phyloP scores from a whole-genome alignment of 176 grass and related monocot species.

The Oryza longistaminata region DNA sequence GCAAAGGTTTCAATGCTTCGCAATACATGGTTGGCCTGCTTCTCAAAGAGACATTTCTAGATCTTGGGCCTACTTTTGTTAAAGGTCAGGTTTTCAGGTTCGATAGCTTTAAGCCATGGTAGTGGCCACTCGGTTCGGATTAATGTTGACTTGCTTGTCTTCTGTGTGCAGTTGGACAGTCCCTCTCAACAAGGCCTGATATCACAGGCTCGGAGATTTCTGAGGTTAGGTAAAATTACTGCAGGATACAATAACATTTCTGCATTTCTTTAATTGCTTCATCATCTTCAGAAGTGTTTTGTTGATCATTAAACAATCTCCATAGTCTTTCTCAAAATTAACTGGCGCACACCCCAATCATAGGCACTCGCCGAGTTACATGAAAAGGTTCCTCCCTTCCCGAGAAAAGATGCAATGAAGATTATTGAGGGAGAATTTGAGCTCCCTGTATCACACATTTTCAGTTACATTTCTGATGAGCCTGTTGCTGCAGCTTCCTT shows the following conservation, averaged over 20 bases:
- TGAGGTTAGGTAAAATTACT: constrained; percentile 76
- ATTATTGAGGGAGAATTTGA: constrained; percentile 79
- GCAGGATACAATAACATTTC: constrained; percentile 5
- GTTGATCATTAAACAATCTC: not conserved
- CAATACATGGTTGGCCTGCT: constrained; percentile 70
- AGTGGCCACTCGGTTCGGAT: not conserved
- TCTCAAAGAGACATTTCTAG: constrained; percentile 79
- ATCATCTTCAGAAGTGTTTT: constrained; percentile 12
- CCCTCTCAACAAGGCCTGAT: constrained; percentile 91
- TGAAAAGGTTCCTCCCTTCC: constrained; percentile 84
- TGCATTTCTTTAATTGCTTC: not conserved
- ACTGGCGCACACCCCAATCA: constrained; percentile 23
- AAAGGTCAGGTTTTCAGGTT: constrained; percentile 66
- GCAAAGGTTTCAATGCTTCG: constrained; percentile 45
- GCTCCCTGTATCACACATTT: constrained; percentile 55
- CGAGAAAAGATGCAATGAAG: constrained; percentile 72
- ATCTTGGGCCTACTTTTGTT: constrained; percentile 95
- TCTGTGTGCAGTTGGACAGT: constrained; percentile 80
- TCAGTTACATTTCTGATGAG: constrained; percentile 82
- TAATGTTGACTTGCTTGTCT: constrained; percentile 43
- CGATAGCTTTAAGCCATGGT: constrained; percentile 14
- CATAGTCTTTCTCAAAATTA: constrained; percentile 28
- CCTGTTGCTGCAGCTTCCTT: constrained; percentile 88
- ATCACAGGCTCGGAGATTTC: constrained; percentile 94
- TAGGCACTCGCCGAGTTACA: constrained; percentile 87